These are phyloP conservation scores for Colletotrichum magnum DNA, from an alignment of 2,329 filamentous ascomycete genomes.

Conservation along the genomic window DNA sequence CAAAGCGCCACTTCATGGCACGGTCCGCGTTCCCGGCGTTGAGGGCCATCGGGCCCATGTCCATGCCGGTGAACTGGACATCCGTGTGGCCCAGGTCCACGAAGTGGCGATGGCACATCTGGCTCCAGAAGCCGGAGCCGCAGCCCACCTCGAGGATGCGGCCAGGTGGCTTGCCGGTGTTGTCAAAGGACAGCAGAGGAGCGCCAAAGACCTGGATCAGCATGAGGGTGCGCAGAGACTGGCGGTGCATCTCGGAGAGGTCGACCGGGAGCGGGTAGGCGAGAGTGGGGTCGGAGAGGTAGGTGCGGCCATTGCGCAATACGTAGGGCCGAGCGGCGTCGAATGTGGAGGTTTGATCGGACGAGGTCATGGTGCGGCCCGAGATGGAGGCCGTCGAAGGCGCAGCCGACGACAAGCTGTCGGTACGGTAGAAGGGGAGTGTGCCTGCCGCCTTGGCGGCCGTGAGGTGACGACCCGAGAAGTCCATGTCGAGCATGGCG, in stretches of 20 bases:
- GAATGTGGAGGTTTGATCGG: constrained; percentile 62
- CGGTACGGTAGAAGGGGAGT: constrained; percentile 56
- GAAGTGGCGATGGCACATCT: constrained; percentile 88
- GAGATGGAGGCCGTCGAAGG: constrained; percentile 57
- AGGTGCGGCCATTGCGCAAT: constrained; percentile 84
- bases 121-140: constrained; percentile 90
- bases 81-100: constrained; percentile 75
- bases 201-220: constrained; percentile 85
- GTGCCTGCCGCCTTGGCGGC: constrained; percentile 52
- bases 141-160: constrained; percentile 90
- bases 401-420: constrained; percentile 63
- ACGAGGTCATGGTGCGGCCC: constrained; percentile 63
- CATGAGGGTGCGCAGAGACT: constrained; percentile 86
- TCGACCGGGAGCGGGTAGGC: constrained; percentile 92
- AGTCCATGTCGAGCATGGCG: constrained; percentile 51
- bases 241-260: constrained; percentile 87
- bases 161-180: constrained; percentile 73
- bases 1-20: constrained; percentile 89
- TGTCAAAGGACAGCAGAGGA: constrained; percentile 78
- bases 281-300: constrained; percentile 80
- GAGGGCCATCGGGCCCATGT: constrained; percentile 77
- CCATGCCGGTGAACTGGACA: constrained; percentile 85
- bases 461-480: constrained; percentile 35
- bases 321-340: constrained; percentile 69
- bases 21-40: constrained; percentile 67